These are phyloP conservation scores for Taiwanofungus camphoratus DNA, from an alignment of 1,284 basidiomycete genomes.

Conservation along the genomic window DNA sequence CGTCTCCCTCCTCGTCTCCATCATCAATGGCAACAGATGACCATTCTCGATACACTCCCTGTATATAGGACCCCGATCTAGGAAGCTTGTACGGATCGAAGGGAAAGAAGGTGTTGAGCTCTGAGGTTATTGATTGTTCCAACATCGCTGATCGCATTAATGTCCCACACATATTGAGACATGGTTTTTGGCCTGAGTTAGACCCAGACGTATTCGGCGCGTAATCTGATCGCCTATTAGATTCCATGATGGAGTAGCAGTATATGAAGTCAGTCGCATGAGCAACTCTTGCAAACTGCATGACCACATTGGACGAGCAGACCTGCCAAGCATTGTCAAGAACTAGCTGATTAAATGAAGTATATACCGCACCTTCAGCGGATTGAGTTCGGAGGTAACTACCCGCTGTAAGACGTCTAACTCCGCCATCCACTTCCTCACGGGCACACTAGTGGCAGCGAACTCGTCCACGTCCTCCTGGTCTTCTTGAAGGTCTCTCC, in stretches of 20 bases:
- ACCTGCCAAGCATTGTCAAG: constrained; percentile 39
- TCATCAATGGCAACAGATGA: constrained; percentile 66
- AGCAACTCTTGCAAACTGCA: constrained; percentile 92
- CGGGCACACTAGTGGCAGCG: constrained; percentile 22
- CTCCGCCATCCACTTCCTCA: constrained; percentile 81
- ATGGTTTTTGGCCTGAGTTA: background rate
- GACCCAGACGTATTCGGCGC: constrained; percentile 16
- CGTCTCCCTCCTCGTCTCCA: constrained; percentile 62
- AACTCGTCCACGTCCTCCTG: constrained; percentile 46
- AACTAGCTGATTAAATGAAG: constrained; percentile 2
- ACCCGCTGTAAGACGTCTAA: constrained; percentile 78
- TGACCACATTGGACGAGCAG: constrained; percentile 87
- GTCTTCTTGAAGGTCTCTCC: constrained; percentile 79
- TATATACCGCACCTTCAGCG: constrained; percentile 64
- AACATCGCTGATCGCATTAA: constrained; percentile 29
- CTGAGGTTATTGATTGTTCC: constrained; percentile 47
- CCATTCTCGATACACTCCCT: constrained; percentile 75
- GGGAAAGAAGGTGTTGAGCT: constrained; percentile 94
- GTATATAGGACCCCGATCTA: constrained; percentile 61
- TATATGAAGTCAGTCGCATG: constrained; percentile 91
- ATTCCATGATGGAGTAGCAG: constrained; percentile 90
- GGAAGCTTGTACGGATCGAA: constrained; percentile 97
- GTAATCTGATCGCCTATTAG: constrained; percentile 66
- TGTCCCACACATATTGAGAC: constrained; percentile 4
- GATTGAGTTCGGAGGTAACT: constrained; percentile 83